A percentile compares a stretch with the other conserved stretches of the same genome.
phyloP scores from a whole-genome alignment of 2,329 filamentous ascomycete genomes.

The Colletotrichum shisoi region DNA sequence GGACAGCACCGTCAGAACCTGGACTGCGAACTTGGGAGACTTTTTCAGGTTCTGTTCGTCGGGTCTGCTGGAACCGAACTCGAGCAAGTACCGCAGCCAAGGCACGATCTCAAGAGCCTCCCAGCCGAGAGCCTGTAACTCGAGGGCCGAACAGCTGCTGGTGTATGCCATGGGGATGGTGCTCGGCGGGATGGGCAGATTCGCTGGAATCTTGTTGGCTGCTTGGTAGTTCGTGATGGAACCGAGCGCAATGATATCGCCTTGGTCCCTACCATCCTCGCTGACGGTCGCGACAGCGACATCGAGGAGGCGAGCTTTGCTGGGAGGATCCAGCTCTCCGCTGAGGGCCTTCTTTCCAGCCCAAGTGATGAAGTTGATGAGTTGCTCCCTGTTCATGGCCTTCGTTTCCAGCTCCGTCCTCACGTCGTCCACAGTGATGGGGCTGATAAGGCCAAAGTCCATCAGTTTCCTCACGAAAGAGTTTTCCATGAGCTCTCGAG shows the following conservation, averaged over 20 bases:
- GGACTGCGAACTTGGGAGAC: constrained; percentile 76
- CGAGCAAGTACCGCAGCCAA: constrained; percentile 85
- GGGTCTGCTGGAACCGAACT: constrained; percentile 66
- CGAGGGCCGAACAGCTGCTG: constrained; percentile 68
- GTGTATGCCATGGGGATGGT: constrained; percentile 89
- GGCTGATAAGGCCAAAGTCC: constrained; percentile 84
- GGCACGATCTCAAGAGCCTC: constrained; percentile 81
- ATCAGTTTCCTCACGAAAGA: constrained; percentile 81
- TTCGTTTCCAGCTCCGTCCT: constrained; percentile 82
- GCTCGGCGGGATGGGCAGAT: constrained; percentile 78
- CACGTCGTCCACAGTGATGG: constrained; percentile 87
- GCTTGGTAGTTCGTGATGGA: constrained; percentile 78
- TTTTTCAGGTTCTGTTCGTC: constrained; percentile 74
- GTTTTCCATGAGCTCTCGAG: constrained; percentile 75
- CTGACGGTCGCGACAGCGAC: constrained; percentile 78
- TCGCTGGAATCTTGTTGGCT: constrained; percentile 79
- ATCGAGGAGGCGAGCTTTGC: constrained; percentile 74
- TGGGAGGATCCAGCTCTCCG: constrained; percentile 75
- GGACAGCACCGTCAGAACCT: constrained; percentile 80
- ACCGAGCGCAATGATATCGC: constrained; percentile 78
- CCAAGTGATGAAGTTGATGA: constrained; percentile 87
- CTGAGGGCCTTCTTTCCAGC: constrained; percentile 73
- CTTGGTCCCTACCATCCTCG: constrained; percentile 64
- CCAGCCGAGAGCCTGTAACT: constrained; percentile 87
- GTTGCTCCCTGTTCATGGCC: constrained; percentile 79